Evolutionary conservation across 2,329 filamentous ascomycete genomes (phyloP), one percentile per base, ranked within the genome.

Genomic region (Septoria petroselini): DNA sequence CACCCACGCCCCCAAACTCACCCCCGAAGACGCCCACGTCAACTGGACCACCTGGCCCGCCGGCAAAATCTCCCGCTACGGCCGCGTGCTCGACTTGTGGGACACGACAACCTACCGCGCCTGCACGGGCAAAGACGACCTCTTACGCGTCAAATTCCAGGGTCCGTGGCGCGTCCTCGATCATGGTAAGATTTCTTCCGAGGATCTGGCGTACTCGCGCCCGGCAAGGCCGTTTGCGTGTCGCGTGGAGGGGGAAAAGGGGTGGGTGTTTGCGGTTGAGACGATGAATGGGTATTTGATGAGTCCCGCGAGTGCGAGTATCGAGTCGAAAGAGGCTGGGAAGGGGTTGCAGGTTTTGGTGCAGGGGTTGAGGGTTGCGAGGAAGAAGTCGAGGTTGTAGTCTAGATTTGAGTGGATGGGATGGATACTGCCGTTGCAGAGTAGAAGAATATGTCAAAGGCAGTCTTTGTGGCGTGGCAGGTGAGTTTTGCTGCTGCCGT

Each of bases 1-100:
- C 7, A 67, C 62, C 5, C 78, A 85, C 61, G 91, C 91, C 1
- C 80, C 81, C 1, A 95, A 95, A 65, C 80, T 95, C 52, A 80
- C 70, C 1, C 79, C 84, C 48, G 69, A 75, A 4, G 82, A 91
- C 59, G 71, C 74, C 1, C 77, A 81, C 51, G 69, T 95, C 6
- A 70, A 83, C 53, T 88, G 84, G 77, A 38, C 57, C 1, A 67
- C 62, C 3, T 81, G 80, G 75, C 71, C 71, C 0, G 70, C 75
- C n/a, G 68, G 73, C 2, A 75, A 80, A 1, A 76, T 91, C 12
- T 64, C 71, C 4, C 73, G 77, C 4, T 75, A 79, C 4, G 71
- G 79, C 42, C 75, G 77, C 7, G 82, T 84, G 0, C 71, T 91
- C 11, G 83, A 80, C 3, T 66, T 88, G 4, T 94, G 88, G 87